Evolutionary conservation across 345 rosid species (phyloP).

Genomic region (Citrus medica): DNA sequence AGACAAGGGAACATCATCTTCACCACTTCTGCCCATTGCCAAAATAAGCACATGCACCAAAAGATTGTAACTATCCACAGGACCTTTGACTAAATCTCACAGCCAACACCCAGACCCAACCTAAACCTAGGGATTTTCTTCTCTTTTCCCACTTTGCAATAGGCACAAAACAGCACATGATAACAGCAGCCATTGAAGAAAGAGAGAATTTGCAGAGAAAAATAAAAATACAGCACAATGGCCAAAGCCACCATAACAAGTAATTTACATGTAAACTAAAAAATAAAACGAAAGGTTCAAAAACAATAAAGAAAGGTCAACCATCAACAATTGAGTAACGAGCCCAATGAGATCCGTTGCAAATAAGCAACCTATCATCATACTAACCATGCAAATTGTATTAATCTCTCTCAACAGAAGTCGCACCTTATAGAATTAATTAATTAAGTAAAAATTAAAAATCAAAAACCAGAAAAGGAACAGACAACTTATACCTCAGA

Average conservation of each 20-base stretch:
- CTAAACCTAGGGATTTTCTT: too few relatives aligned
- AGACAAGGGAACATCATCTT: too few relatives aligned
- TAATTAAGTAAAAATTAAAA: background rate
- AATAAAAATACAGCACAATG: background rate
- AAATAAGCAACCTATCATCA: background rate
- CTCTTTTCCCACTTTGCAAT: too few relatives aligned
- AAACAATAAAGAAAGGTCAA: background rate
- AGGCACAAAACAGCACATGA: too few relatives aligned
- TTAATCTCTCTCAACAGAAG: background rate
- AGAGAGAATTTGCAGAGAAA: too few relatives aligned
- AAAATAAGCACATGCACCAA: background rate
- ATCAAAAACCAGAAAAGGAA: conserved; percentile 6
- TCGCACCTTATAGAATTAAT: background rate
- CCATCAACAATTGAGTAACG: background rate
- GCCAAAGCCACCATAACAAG: background rate
- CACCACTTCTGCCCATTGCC: background rate
- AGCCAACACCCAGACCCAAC: too few relatives aligned
- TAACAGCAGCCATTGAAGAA: too few relatives aligned
- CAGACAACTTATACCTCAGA: conserved; percentile 65
- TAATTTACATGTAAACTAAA: background rate
- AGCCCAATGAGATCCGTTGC: background rate
- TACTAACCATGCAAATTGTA: background rate
- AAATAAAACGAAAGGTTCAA: background rate
- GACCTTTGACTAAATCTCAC: too few relatives aligned
- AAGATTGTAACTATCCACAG: background rate